Conservation (phyloP, 768 basidiomycete genomes). For the Nidularia sp. region DNA sequence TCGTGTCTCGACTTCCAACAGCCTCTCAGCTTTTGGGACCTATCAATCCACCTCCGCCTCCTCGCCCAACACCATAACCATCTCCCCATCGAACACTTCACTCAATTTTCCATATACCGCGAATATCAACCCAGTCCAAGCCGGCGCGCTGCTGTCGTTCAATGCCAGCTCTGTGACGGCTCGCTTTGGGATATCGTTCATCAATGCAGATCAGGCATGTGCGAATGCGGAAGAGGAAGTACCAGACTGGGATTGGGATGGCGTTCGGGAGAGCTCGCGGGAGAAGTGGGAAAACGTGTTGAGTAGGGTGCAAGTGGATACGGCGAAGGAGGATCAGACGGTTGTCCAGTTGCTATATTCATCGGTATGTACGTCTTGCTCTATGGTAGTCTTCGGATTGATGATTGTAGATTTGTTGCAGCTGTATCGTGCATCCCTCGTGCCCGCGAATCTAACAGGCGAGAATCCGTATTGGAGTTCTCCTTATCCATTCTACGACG, state of each 20-base stretch:
- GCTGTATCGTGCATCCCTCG: constrained; percentile 47
- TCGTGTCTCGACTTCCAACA: constrained; percentile 15
- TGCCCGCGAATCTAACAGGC: constrained; percentile 44
- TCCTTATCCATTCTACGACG: constrained; percentile 44
- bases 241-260: constrained; percentile 41
- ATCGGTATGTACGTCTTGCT: constrained; percentile 24
- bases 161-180: constrained; percentile 33
- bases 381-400: background rate
- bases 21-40: constrained; percentile 29
- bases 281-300: constrained; percentile 40
- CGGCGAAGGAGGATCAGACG: constrained; percentile 30
- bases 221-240: constrained; percentile 53
- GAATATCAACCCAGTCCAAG: constrained; percentile 33
- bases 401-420: constrained; percentile 8
- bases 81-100: constrained; percentile 24
- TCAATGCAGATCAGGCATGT: constrained; percentile 49
- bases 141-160: constrained; percentile 41
- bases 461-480: constrained; percentile 51
- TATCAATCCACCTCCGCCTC: constrained; percentile 30
- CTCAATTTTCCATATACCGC: constrained; percentile 33
- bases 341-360: constrained; percentile 44
- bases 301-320: constrained; percentile 28
- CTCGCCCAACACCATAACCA: constrained; percentile 26
- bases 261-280: constrained; percentile 30
- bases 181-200: constrained; percentile 57